Percentiles rank a stretch among this genome's conserved stretches.
Evolutionary conservation across 2,329 filamentous ascomycete genomes (phyloP).

Genomic region (Ophiosphaerella narmari): DNA sequence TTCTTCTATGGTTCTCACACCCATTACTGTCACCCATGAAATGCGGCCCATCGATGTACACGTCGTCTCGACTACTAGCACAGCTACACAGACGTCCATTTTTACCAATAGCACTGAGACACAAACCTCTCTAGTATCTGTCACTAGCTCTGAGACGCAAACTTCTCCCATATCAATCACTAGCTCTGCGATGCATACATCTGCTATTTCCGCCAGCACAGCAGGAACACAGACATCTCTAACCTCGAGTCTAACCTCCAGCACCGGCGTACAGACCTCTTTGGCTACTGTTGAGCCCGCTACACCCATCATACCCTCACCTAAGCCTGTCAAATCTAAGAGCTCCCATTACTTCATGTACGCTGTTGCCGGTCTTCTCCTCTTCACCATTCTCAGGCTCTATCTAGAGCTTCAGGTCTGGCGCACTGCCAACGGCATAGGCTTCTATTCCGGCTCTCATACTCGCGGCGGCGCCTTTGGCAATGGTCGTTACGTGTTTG

Average conservation of each 20-base stretch:
- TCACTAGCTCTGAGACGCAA: background rate
- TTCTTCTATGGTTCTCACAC: background rate
- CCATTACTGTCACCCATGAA: constrained; percentile 5
- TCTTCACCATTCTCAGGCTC: constrained; percentile 1
- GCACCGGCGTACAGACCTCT: background rate
- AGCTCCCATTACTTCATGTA: constrained; percentile 1
- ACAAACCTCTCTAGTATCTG: background rate
- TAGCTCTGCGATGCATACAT: background rate
- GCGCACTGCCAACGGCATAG: constrained; percentile 16
- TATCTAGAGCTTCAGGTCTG: constrained; percentile 11
- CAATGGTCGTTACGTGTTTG: constrained; percentile 25
- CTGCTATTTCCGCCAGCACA: no score
- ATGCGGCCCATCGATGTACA: constrained; percentile 5
- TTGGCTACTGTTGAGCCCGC: background rate
- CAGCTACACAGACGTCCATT: constrained; percentile 4
- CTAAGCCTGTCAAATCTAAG: constrained; percentile 5
- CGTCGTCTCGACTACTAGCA: background rate
- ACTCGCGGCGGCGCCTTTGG: constrained; percentile 17
- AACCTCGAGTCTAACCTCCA: background rate
- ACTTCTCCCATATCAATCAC: no score
- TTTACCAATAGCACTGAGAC: background rate
- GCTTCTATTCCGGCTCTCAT: constrained; percentile 1
- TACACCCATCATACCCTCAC: background rate
- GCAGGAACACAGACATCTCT: no score
- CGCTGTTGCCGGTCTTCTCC: constrained; percentile 1